These are phyloP conservation scores for Stentor coeruleus DNA, from an alignment of 73 alveolate species.

Conservation along the genomic window DNA sequence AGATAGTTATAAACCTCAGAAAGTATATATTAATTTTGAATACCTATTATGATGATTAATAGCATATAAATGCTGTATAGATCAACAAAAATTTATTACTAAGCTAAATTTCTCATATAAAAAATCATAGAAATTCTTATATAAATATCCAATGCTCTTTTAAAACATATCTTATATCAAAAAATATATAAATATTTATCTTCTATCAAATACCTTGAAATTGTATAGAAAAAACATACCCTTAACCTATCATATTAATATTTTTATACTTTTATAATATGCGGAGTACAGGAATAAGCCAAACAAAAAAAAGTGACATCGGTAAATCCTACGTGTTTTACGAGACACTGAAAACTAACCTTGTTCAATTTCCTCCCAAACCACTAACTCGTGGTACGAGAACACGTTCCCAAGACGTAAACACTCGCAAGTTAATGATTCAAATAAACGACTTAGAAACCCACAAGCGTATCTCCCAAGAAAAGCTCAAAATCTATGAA, in stretches of 20 bases:
- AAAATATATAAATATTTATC: too few relatives aligned
- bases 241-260: too few relatives aligned
- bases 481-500: background rate
- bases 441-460: slow-evolving; percentile 9
- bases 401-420: background rate
- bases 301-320: background rate
- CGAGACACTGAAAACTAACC: background rate
- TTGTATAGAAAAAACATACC: too few relatives aligned
- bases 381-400: background rate
- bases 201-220: too few relatives aligned
- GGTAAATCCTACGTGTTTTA: background rate
- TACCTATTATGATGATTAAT: background rate
- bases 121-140: too few relatives aligned
- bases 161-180: too few relatives aligned
- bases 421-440: background rate
- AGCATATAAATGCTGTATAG: background rate
- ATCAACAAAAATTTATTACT: background rate
- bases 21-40: background rate
- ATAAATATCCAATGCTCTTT: too few relatives aligned
- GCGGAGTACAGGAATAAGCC: background rate
- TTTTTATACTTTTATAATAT: too few relatives aligned
- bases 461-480: background rate
- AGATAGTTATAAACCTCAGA: background rate
- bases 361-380: background rate
- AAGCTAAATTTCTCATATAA: too few relatives aligned